Evolutionary conservation across 257 asterid species (phyloP), one percentile per base, ranked within the genome.

Genomic region (Solanum pinnatisectum): DNA sequence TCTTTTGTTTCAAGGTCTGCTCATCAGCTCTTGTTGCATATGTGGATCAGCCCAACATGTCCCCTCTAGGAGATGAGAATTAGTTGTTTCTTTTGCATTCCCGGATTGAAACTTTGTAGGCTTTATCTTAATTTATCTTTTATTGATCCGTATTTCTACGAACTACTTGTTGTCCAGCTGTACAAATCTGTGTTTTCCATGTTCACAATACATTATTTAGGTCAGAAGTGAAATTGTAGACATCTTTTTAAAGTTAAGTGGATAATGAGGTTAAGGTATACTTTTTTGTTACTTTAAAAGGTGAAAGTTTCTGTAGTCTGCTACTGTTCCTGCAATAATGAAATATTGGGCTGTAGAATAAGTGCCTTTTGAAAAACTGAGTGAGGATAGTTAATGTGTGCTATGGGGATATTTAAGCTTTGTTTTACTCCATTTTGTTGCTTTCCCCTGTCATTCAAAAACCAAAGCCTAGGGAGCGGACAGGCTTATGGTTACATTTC

Each of bases 1-100:
- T 97, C 99, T 87, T 97, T 97, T 91, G 87, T 96, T 91, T 91
- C 99, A 88, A 96, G 99, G 99, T 96, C 72, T 86, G 91, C 63
- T 79, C 87, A 44, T 84, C 79, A 49, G 84, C 91, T 74, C 86
- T 79, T 42, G 73, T 49, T 82, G 14, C 73, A 42, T 85, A 8
- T 84, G 49, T 63, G 33, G 59, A 73, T 52, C 44, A 81, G 42
- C 42, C 39, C 85, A 46, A 30, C 27, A 81, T 49, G 25, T 30
- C 85, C 85, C 85, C 68, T 46, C 85, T 81, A 81, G 85, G 67
- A 81, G 70, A 30, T 16, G 68, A 81, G 30, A 81, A 49, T 49
- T 81, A 46, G 67, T 40, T 18, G 70, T 81, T 81, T 81, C 42
- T 81, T 46, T 49, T 81, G 70, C 42, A 32, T 81, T 49, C 30